These are phyloP conservation scores for Cladorrhinum samala DNA, from an alignment of 495 filamentous ascomycete species.

Conservation along the genomic window DNA sequence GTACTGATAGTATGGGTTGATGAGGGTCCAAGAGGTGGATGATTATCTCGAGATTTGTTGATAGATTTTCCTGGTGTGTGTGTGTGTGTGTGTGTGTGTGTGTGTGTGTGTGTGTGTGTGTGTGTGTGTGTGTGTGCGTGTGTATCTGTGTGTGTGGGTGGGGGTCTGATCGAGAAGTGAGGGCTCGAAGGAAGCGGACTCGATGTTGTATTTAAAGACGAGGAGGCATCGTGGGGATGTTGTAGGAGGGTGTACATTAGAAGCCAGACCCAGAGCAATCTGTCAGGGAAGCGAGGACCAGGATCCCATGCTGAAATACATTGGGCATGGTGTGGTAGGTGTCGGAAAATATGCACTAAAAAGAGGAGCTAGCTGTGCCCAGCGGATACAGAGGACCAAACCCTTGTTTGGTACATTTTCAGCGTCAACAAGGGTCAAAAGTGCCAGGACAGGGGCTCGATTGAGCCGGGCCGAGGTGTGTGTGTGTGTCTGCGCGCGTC, in stretches of 20 bases:
- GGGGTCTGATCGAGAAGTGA: conserved; percentile 6
- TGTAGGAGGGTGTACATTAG: not conserved
- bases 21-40: no score
- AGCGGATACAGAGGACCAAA: not conserved
- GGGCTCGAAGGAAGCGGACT: conserved; percentile 10
- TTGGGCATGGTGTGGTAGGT: conserved; percentile 15
- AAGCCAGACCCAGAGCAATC: conserved; percentile 13
- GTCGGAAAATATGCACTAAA: conserved; percentile 15
- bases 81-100: no score
- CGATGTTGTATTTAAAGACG: conserved; percentile 23
- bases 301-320: conserved; percentile 22
- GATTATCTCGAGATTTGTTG: no score
- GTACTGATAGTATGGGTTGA: no score
- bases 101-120: no score
- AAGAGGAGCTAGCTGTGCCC: conserved; percentile 5
- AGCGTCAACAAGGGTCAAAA: not conserved
- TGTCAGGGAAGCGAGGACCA: conserved; percentile 8
- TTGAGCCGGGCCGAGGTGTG: not conserved
- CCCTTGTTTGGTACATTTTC: conserved; percentile 6
- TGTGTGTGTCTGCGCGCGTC: no score
- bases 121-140: no score
- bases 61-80: no score
- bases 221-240: conserved; percentile 12
- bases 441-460: not conserved
- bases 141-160: conserved; percentile 6